Base-by-base conservation (phyloP, 2,329 filamentous ascomycete genomes). In the Verticillium zaregamsianum region DNA sequence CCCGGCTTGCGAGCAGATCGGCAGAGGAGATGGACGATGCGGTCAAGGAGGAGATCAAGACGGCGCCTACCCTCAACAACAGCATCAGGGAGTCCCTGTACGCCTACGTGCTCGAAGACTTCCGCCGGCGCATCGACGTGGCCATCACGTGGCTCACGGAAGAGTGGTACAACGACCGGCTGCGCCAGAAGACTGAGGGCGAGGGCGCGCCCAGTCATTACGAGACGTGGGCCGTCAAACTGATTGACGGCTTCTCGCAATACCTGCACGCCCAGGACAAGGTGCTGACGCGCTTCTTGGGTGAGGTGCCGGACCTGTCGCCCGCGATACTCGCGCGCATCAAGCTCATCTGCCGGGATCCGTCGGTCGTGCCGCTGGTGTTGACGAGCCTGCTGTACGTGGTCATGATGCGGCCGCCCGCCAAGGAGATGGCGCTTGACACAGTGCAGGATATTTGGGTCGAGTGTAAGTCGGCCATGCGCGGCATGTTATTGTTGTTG, bases 61-160 rank as follows among this genome's bases (percentile, higher is more conserved):
- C 68, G 67, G 71, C 66, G 70, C 73, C 74, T 66, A 82, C 77
- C 59, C 83, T 93, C 31, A 83, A 84, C 67, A 84, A 90, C 69
- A 83, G 83, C 6, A 92, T 98, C 66, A 87, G 95, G 59, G 90
- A 96, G 67, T 83, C 87, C 8, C 79, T 99, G 2, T 95, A 93
- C 75, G 83, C 86, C 60, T 97, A 96, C 73, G 85, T 98, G 57
- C 85, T 98, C 65, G 92, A 96, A 66, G 94, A 98, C 72, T 99
- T 97, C 77, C 88, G 94, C 60, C 88, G 85, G 65, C 89, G 95
- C 54, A 93, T 98, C 65, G 93, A 96, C 67, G 86, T 95, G 25
- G 94, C 93, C 1, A 92, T 98, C 59, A 89, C 90, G 8, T 99
- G 95, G 95, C 82, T 99, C 17, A 96, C 90, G 68, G 95, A 99